Evolutionary conservation across 805 yeast genomes (phyloP).

Genomic region (Ogataea paraovalis): DNA sequence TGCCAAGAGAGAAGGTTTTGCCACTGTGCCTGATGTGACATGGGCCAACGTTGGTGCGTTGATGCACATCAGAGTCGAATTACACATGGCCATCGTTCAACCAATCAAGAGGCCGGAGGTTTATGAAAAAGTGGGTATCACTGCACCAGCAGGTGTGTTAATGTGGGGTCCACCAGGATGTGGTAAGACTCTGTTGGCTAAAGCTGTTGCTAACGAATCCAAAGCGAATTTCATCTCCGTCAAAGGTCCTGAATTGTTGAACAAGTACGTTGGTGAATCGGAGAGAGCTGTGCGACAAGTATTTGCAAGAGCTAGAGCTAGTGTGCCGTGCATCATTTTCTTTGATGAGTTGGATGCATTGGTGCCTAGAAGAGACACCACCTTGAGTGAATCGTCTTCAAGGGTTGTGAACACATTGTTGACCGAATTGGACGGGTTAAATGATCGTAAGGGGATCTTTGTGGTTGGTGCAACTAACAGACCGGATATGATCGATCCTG

Average conservation of each 20-base stretch:
- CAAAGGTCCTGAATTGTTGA: constrained; percentile 93
- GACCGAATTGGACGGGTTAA: constrained; percentile 92
- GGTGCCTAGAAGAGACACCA: constrained; percentile 89
- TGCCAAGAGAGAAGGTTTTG: constrained; percentile 97
- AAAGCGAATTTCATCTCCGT: constrained; percentile 94
- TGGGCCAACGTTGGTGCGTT: constrained; percentile 96
- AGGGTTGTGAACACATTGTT: constrained; percentile 92
- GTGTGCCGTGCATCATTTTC: constrained; percentile 89
- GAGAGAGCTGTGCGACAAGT: constrained; percentile 92
- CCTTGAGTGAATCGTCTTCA: constrained; percentile 84
- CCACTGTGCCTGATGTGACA: constrained; percentile 95
- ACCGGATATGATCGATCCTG: constrained; percentile 98
- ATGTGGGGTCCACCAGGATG: constrained; percentile 99
- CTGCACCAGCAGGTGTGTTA: constrained; percentile 94
- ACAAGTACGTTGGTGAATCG: constrained; percentile 93
- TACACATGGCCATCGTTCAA: constrained; percentile 96
- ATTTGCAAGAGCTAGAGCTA: constrained; percentile 89
- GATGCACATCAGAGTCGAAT: constrained; percentile 71
- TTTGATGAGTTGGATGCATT: constrained; percentile 95
- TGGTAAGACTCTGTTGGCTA: constrained; percentile 93
- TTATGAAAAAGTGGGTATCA: constrained; percentile 84
- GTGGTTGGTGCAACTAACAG: constrained; percentile 96
- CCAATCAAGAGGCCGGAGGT: constrained; percentile 92
- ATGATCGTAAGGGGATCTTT: constrained; percentile 87
- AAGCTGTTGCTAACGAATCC: constrained; percentile 97